These are phyloP conservation scores for Trichoderma sp. DNA, from an alignment of 2,329 filamentous ascomycete genomes.

Conservation along the genomic window DNA sequence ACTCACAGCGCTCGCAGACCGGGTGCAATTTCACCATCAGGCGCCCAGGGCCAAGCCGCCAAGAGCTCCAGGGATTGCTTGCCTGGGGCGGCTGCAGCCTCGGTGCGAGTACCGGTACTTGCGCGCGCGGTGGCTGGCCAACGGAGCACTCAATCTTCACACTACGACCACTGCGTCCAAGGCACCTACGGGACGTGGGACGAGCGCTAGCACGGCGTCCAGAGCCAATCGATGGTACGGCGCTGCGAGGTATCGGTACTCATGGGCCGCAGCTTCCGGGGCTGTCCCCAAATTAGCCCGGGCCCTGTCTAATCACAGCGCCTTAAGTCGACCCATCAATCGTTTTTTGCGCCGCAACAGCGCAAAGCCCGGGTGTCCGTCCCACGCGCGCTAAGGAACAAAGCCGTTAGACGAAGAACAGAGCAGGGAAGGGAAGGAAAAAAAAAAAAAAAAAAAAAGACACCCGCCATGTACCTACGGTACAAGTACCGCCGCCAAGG, in stretches of 20 bases:
- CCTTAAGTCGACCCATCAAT: background rate
- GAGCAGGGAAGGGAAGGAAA: background rate
- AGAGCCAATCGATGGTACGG: background rate
- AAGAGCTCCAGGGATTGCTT: conserved; percentile 20
- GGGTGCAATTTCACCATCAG: conserved; percentile 21
- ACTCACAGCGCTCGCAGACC: conserved; percentile 9
- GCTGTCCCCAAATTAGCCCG: conserved; percentile 5
- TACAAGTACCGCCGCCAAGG: background rate
- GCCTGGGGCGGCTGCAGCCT: conserved; percentile 13
- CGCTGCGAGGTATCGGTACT: conserved; percentile 23
- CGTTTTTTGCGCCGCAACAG: background rate
- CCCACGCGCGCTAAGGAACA: background rate
- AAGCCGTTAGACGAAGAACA: background rate
- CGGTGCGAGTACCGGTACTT: background rate
- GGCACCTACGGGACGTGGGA: background rate
- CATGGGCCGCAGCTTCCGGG: conserved; percentile 32
- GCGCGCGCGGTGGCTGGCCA: conserved; percentile 23
- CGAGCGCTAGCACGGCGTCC: background rate
- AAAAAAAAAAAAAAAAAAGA: background rate
- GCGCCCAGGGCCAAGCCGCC: conserved; percentile 15
- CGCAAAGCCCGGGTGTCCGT: conserved; percentile 10
- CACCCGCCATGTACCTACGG: background rate
- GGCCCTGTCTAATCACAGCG: conserved; percentile 8
- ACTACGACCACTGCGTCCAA: background rate
- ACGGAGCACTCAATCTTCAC: conserved; percentile 10